Base-by-base conservation (phyloP, 129 eudicot genomes). In the Centella asiatica region DNA sequence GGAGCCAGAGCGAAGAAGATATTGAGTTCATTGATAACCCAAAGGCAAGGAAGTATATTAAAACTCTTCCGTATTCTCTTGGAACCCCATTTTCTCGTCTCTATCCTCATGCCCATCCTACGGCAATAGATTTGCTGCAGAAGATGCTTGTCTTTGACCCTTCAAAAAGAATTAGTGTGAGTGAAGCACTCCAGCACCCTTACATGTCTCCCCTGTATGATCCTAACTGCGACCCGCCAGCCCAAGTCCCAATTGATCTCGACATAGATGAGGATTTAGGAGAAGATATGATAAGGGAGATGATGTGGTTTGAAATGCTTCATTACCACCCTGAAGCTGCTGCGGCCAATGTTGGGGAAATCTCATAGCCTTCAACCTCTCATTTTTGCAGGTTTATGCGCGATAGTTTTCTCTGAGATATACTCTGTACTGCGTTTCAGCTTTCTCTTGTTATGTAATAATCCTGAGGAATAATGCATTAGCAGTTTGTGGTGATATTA, bases 71-170 rank as follows among this genome's bases (percentile, higher is more conserved):
- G 7, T 83, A 73, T 70, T 75, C 92, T 32, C 81, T 72, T 25
- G 92, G 95, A 60, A 71, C 76, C 44, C 64, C 90, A 4, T 83
- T 83, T 39, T 69, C 85, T 51, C 76, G 74, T 23, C 77, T 87
- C 23, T 87, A 83, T 55, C 83, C 95, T 10, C 68, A 79, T 17
- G 95, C 95, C 13, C 87, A 86, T 71, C 88, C 85, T 13, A 39
- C 80, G 51, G 95, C 95, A n/a, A 83, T 81, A 27, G 95, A 87
- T 77, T 57, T 83, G 31, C 69, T 87, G 47, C 92, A 83, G 71
- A 87, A 83, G 67, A 87, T 87, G 95, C 74, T 87, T 19, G 88
- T 87, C 19, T 87, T 87, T 71, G 92, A 87, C 44, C 95, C 95
- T 64, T 75, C 85, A 12, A 87, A 87, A 80, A 83, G 95, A 74